phyloP scores from a whole-genome alignment of 495 filamentous ascomycete species.

The Cenococcum geophilum region DNA sequence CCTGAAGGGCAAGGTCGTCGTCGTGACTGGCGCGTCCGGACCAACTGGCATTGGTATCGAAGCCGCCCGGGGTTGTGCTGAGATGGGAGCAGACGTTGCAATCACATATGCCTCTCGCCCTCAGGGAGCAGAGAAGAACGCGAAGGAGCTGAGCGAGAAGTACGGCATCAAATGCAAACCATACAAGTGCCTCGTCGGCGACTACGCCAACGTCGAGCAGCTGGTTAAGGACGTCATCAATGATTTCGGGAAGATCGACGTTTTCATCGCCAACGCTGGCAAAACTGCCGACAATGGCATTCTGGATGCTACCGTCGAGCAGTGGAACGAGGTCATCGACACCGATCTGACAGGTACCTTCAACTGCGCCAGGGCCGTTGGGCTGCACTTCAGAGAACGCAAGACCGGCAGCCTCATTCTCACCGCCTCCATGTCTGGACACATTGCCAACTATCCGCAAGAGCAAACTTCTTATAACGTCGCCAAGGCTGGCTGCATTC shows the following conservation, averaged over 20 bases:
- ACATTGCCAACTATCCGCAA: conserved; percentile 85
- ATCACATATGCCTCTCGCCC: conserved; percentile 60
- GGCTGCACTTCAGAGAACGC: conserved; percentile 59
- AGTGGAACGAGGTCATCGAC: conserved; percentile 63
- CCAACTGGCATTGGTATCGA: conserved; percentile 66
- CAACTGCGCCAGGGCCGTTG: conserved; percentile 75
- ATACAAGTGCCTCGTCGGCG: conserved; percentile 54
- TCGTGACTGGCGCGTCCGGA: conserved; percentile 66
- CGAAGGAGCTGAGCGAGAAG: conserved; percentile 49
- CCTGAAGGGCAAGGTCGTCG: conserved; percentile 68
- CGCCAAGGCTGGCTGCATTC: conserved; percentile 77
- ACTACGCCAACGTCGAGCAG: conserved; percentile 47
- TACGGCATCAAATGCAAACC: conserved; percentile 64
- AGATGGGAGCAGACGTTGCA: conserved; percentile 65
- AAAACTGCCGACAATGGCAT: conserved; percentile 57
- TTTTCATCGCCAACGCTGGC: conserved; percentile 65
- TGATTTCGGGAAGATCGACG: conserved; percentile 61
- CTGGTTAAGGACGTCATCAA: conserved; percentile 50
- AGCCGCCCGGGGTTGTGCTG: conserved; percentile 64
- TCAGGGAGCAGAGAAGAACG: conserved; percentile 58
- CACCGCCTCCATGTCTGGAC: conserved; percentile 75
- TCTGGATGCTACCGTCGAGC: conserved; percentile 57
- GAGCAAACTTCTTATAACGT: conserved; percentile 82
- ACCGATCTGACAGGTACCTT: conserved; percentile 79
- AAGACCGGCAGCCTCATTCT: conserved; percentile 70